A percentile compares a stretch with the other conserved stretches of the same genome.
These are phyloP conservation scores for Starmera dryadoides DNA, from an alignment of 805 yeast species.

Conservation along the genomic window DNA sequence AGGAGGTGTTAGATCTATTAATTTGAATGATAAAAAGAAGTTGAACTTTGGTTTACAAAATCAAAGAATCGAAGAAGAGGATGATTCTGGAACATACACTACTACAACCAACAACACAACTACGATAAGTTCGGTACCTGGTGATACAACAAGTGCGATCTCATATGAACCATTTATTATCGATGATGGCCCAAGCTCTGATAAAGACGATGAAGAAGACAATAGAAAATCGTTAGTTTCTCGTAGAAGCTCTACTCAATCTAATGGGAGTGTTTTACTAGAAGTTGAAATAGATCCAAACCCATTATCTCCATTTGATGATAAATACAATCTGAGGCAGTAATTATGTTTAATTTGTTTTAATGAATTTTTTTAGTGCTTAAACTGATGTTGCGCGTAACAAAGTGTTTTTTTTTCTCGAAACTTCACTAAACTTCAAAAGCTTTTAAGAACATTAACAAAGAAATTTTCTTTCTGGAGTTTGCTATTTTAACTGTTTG, in stretches of 20 bases:
- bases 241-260: neutral
- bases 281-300: conserved; percentile 18
- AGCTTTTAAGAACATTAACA: too few species aligned
- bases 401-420: neutral
- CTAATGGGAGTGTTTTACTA: conserved; percentile 17
- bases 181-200: conserved; percentile 13
- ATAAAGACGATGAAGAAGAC: conserved; percentile 4
- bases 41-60: conserved; percentile 5
- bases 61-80: conserved; percentile 12
- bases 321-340: neutral
- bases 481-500: too few species aligned
- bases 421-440: neutral
- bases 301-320: conserved; percentile 12
- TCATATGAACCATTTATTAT: conserved; percentile 21
- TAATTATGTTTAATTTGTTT: too few species aligned
- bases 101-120: neutral
- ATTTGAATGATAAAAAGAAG: conserved; percentile 8
- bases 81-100: conserved; percentile 4
- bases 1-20: conserved; percentile 19
- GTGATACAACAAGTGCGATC: conserved; percentile 1
- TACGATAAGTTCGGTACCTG: too few species aligned
- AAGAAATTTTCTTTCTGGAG: too few species aligned
- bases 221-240: neutral
- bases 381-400: neutral
- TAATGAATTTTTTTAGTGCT: neutral